phyloP scores from a whole-genome alignment of 352 stramenopile species.

The Plasmopara halstedii region DNA sequence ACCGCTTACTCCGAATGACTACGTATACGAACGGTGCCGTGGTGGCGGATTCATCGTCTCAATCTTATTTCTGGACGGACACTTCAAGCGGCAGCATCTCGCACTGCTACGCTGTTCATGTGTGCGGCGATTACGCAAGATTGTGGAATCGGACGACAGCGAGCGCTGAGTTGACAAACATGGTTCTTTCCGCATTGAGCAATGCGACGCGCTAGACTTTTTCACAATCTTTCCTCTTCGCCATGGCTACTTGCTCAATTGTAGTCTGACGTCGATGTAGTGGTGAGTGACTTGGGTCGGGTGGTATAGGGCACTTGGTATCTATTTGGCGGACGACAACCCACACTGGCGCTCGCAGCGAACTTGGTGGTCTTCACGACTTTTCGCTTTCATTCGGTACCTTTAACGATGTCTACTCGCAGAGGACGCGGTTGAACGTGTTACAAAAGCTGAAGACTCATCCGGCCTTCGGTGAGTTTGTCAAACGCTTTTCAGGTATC shows the following conservation, averaged over 20 bases:
- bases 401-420: no score
- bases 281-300: not conserved
- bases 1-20: not conserved
- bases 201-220: not conserved
- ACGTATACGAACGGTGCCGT: not conserved
- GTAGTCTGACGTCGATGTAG: not conserved
- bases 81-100: no score
- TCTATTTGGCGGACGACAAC: no score
- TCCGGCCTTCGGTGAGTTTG: no score
- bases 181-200: not conserved
- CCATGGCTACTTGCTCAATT: not conserved
- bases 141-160: not conserved
- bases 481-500: no score
- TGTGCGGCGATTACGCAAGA: not conserved
- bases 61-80: not conserved
- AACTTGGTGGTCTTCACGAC: no score
- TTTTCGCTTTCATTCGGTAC: no score
- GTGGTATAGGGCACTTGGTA: not conserved
- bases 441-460: no score
- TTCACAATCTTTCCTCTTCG: not conserved
- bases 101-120: not conserved
- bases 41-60: not conserved
- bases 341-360: no score
- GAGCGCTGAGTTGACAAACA: not conserved
- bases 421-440: no score